Conservation (phyloP, 768 basidiomycete genomes). For the Daedalea quercina region DNA sequence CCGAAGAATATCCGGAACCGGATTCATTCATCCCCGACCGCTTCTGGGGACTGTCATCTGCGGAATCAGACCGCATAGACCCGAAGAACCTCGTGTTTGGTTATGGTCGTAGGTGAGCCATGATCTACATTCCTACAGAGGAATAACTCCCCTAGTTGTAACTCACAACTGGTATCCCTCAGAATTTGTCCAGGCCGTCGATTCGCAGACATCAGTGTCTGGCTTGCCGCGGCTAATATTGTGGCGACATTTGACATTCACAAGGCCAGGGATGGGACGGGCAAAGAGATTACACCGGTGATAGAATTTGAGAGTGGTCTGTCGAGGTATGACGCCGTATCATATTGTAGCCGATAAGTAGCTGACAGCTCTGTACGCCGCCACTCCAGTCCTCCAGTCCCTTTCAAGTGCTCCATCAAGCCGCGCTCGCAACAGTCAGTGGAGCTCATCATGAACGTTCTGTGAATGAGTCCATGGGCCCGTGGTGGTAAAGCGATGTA, state of each 20-base stretch:
- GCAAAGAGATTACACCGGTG: slow-evolving; percentile 29
- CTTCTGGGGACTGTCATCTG: neutral
- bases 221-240: slow-evolving; percentile 37
- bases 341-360: neutral
- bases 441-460: no score
- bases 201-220: slow-evolving; percentile 40
- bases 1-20: slow-evolving; percentile 14
- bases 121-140: no score
- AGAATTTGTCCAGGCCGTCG: slow-evolving; percentile 49
- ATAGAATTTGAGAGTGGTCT: slow-evolving; percentile 35
- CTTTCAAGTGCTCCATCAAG: neutral
- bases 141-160: neutral
- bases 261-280: slow-evolving; percentile 33
- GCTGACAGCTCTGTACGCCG: neutral
- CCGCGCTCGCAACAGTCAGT: neutral
- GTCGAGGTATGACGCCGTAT: slow-evolving; percentile 28
- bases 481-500: no score
- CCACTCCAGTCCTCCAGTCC: neutral
- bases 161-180: neutral
- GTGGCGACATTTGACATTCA: slow-evolving; percentile 39
- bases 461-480: no score
- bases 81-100: slow-evolving; percentile 5
- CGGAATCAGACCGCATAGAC: neutral
- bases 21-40: slow-evolving; percentile 17
- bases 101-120: slow-evolving; percentile 8